Percentiles rank a stretch among this genome's conserved stretches.
Conservation (phyloP, 805 yeast species). For the Maudiozyma turicensis region DNA sequence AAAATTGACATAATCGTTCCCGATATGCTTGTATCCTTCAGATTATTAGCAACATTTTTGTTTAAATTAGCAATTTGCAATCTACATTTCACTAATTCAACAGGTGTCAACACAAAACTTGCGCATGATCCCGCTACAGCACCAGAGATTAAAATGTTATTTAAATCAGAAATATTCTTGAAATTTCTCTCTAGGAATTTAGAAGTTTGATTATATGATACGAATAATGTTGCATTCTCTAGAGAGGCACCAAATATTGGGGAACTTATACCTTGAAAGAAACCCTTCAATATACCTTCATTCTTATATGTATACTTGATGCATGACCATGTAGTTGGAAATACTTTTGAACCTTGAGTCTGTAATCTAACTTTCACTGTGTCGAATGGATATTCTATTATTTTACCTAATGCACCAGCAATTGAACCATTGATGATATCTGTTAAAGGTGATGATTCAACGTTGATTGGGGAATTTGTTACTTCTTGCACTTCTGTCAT, state of each 20-base stretch:
- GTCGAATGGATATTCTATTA: conserved; percentile 86
- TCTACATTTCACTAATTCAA: conserved; percentile 81
- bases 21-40: conserved; percentile 21
- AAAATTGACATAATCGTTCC: conserved; percentile 36
- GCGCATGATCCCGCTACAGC: conserved; percentile 76
- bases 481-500: conserved; percentile 2
- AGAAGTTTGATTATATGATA: conserved; percentile 46
- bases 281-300: conserved; percentile 66
- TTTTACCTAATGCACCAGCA: conserved; percentile 75
- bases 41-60: conserved; percentile 9
- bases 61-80: conserved; percentile 52
- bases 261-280: conserved; percentile 67
- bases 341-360: conserved; percentile 54
- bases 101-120: conserved; percentile 77
- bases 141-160: conserved; percentile 54
- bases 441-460: conserved; percentile 17
- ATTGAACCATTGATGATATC: conserved; percentile 33
- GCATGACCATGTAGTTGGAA: conserved; percentile 55
- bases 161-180: conserved; percentile 28
- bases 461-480: background rate
- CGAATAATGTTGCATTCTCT: conserved; percentile 74
- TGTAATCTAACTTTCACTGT: conserved; percentile 84
- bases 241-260: conserved; percentile 87
- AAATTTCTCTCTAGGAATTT: conserved; percentile 24
- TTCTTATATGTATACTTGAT: conserved; percentile 46